Conservation (phyloP, 2,329 filamentous ascomycete species). For the Clonostachys sp. region DNA sequence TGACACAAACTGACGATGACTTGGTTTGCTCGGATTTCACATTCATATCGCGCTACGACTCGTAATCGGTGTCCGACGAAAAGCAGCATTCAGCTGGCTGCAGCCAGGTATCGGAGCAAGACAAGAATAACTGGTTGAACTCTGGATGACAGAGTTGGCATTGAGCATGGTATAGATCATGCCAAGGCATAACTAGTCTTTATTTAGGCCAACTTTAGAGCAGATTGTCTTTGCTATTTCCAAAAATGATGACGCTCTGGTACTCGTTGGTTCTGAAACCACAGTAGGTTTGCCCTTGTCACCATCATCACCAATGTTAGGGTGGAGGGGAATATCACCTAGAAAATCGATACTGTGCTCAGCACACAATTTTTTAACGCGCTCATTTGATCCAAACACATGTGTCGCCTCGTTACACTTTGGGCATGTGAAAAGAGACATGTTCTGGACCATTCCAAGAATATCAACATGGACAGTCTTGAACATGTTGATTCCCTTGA, state of each 20-base stretch:
- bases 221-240: slow-evolving; percentile 58
- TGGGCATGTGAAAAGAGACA: slow-evolving; percentile 80
- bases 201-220: slow-evolving; percentile 31
- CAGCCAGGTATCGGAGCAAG: no score
- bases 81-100: no score
- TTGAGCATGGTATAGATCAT: no score
- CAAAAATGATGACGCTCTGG: slow-evolving; percentile 67
- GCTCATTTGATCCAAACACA: slow-evolving; percentile 66
- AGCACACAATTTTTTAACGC: slow-evolving; percentile 63
- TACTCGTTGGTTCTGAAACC: slow-evolving; percentile 75
- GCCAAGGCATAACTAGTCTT: slow-evolving; percentile 3
- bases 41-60: no score
- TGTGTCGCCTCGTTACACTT: slow-evolving; percentile 69
- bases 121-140: no score
- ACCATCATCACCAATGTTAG: slow-evolving; percentile 80
- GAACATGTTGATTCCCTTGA: slow-evolving; percentile 92
- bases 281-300: slow-evolving; percentile 87
- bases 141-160: no score
- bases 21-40: background rate
- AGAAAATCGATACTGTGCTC: slow-evolving; percentile 75
- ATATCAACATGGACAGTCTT: slow-evolving; percentile 76
- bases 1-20: slow-evolving; percentile 1
- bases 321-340: slow-evolving; percentile 84
- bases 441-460: slow-evolving; percentile 87
- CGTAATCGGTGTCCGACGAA: no score